These are phyloP conservation scores for Aspergillus nidulans DNA, from an alignment of 495 filamentous ascomycete genomes.

Conservation along the genomic window DNA sequence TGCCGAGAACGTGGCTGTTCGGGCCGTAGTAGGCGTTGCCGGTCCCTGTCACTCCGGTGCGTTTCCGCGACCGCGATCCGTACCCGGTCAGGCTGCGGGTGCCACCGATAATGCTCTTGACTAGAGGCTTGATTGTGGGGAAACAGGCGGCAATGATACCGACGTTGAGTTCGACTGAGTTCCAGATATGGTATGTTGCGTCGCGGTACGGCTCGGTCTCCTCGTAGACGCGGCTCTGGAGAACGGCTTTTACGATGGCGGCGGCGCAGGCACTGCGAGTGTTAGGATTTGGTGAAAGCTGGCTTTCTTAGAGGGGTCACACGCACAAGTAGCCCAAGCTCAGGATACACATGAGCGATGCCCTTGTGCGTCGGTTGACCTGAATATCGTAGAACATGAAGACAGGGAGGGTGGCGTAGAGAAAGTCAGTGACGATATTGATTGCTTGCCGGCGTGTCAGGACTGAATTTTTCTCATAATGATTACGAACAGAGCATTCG, in stretches of 20 bases:
- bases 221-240: constrained; percentile 26
- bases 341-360: constrained; percentile 37
- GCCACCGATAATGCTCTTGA: constrained; percentile 25
- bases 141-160: constrained; percentile 43
- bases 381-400: constrained; percentile 31
- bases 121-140: constrained; percentile 40
- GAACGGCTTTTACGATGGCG: constrained; percentile 42
- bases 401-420: constrained; percentile 39
- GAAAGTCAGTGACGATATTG: constrained; percentile 40
- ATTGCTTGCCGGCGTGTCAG: constrained; percentile 28
- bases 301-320: too few species aligned
- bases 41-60: not conserved
- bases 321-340: constrained; percentile 42
- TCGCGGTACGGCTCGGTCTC: constrained; percentile 28
- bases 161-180: constrained; percentile 31
- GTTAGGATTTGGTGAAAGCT: not conserved
- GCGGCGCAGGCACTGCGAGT: constrained; percentile 37
- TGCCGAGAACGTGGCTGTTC: constrained; percentile 1
- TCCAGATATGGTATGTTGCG: constrained; percentile 7
- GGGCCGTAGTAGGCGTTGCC: constrained; percentile 4
- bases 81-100: constrained; percentile 11
- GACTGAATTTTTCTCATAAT: too few species aligned
- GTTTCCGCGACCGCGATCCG: constrained; percentile 16
- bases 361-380: constrained; percentile 37
- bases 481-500: not conserved